phyloP scores from a whole-genome alignment of 768 basidiomycete species.

The Tulasnella calospora region DNA sequence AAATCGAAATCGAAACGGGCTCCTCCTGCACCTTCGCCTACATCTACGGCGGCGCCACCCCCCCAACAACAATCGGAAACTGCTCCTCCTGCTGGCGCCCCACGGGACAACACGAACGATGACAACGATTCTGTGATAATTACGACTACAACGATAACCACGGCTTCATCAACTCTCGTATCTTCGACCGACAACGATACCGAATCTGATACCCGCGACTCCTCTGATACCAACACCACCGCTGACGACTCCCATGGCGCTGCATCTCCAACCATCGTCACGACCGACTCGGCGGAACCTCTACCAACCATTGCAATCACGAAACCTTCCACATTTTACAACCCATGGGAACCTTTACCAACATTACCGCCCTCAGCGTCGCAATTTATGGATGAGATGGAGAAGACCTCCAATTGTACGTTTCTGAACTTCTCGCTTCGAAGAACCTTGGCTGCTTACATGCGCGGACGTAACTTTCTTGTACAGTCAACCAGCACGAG shows the following conservation, averaged over 20 bases:
- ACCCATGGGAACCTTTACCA: constrained; percentile 24
- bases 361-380: constrained; percentile 50
- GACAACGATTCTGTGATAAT: neutral
- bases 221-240: neutral
- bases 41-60: neutral
- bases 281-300: neutral
- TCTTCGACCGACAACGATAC: neutral
- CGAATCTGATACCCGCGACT: neutral
- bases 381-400: constrained; percentile 97
- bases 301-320: neutral
- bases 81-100: neutral
- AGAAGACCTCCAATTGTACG: constrained; percentile 95
- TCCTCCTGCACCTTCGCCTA: neutral
- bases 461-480: neutral
- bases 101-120: neutral
- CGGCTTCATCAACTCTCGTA: neutral
- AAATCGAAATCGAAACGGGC: neutral
- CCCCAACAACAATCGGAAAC: neutral
- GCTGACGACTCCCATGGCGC: neutral
- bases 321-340: constrained; percentile 9
- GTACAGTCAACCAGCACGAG: constrained; percentile 84
- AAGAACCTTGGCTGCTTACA: neutral
- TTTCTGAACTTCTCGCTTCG: constrained; percentile 29
- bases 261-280: too few relatives aligned
- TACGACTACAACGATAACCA: neutral